Evolutionary conservation across 2,329 filamentous ascomycete genomes (phyloP).

Genomic region (Fusarium bactridioides): DNA sequence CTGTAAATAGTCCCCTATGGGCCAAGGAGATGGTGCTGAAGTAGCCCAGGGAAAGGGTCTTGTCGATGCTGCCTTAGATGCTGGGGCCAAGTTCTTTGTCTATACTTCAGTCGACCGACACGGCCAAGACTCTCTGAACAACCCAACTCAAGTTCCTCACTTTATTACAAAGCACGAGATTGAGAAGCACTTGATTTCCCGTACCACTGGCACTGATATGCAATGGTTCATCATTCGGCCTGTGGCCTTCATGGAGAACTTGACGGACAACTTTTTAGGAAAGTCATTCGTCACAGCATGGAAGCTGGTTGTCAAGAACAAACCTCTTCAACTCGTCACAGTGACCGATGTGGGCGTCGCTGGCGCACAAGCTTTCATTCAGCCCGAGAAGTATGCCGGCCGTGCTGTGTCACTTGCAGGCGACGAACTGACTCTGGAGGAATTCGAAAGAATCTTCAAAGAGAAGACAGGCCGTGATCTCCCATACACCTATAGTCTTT

Average conservation of each 20-base stretch:
- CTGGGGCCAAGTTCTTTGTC: constrained; percentile 65
- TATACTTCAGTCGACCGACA: constrained; percentile 69
- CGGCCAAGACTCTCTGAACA: constrained; percentile 58
- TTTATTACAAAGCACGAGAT: constrained; percentile 68
- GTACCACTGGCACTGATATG: constrained; percentile 44
- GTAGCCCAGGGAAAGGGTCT: constrained; percentile 62
- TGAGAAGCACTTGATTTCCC: constrained; percentile 64
- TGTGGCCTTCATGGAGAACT: constrained; percentile 53
- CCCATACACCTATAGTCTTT: constrained; percentile 2
- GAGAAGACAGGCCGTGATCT: constrained; percentile 4
- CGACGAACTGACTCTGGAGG: constrained; percentile 4
- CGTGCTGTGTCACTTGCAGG: constrained; percentile 6
- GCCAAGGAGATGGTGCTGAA: constrained; percentile 4
- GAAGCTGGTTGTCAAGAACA: constrained; percentile 42
- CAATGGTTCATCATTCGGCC: constrained; percentile 50
- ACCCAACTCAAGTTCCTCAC: constrained; percentile 65
- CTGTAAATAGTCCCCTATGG: neutral
- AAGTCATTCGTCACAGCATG: constrained; percentile 46
- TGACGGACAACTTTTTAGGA: constrained; percentile 43
- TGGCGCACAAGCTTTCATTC: constrained; percentile 7
- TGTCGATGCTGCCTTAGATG: constrained; percentile 61
- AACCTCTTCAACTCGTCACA: constrained; percentile 27
- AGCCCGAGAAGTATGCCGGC: constrained; percentile 2
- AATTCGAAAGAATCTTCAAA: neutral
- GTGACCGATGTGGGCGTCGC: constrained; percentile 3